Evolutionary conservation across 1,139 yeast species (phyloP), one percentile per base, ranked within the genome.

Genomic region (Yarrowia galli): DNA sequence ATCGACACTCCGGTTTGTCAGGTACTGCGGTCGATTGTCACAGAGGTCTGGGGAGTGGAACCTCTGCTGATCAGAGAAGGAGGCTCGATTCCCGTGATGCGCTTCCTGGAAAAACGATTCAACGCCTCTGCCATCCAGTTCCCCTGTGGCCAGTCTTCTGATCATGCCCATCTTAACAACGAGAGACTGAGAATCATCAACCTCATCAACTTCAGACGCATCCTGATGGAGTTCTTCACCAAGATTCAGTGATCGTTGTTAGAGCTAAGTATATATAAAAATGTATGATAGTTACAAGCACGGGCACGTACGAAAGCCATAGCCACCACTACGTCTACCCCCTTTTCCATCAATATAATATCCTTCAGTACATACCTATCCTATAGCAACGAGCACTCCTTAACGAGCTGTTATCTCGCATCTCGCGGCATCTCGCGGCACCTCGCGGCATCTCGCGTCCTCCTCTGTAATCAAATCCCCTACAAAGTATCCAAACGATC

Each of bases 81-180:
- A 69, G 99, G 99, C 0, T 91, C 97, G 0, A 92, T 95, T 75
- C 98, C 99, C 1, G 89, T 95, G 16, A 88, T 96, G 9, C 79
- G 98, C 70, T 89, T 89, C 71, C 80, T 95, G 72, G 99, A 95
- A 74, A 90, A 89, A 75, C 83, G 85, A 22, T 90, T 95, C 72
- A 78, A 83, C 67, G 97, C 98, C 1, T 91, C 92, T 23, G 98
- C 98, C 1, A 97, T 95, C 0, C 98, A 95, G 77, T 85, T 95
- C 51, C 99, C 99, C 1, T 92, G 98, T 76, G 99, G 99, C 0
- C 99, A 95, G 79, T 86, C 96, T 0, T 87, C 96, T 64, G 99
- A 95, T 76, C 92, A 92, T 75, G 98, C 98, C 1, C 99, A 95
- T 80, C 83, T 95, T 74, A 87, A 88, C 74, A 89, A 95, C 75